Base-by-base conservation (phyloP, 2,329 filamentous ascomycete species). In the Hypoxylon sp. region DNA sequence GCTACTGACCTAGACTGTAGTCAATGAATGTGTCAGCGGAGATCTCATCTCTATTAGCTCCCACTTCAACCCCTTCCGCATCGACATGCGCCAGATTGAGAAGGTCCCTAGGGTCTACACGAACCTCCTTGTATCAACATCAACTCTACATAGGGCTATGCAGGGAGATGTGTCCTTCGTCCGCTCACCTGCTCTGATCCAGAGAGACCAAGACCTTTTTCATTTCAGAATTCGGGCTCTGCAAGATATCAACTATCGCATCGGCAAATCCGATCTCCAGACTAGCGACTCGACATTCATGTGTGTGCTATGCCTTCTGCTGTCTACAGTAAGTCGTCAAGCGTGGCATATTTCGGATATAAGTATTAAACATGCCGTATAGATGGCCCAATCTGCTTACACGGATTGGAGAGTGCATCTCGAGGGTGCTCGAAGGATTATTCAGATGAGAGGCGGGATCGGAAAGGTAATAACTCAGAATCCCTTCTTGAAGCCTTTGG, bases 221-320 rank as follows among this genome's bases (percentile, higher is more conserved):
- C 19, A 34, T 7, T 67, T 67, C 19, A 55, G 65, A 19, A 56
- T 67, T 3, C 57, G 57, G n/a, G 61, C 61, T 32, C 26, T 67
- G 20, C 61, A 54, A 19, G 61, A 67, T 6, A 44, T 67, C 15
- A 67, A 67, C 24, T 41, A 62, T 19, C 51, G 58, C 10, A 53
- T 67, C 19, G 65, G 61, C 46, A 44, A 56, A 17, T 19, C 28
- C 13, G 62, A 67, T 8, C 57, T 56, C 3, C 65, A 67, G 51
- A 64, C 61, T 10, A 67, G 54, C 41, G 65, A 67, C 46, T 62
- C 62, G 24, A 67, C 65, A 15, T 55, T 67, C 28, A 67, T 65
- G 65, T 67, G 61, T 52, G 65, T 67, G 22, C 53, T 67, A 26
- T 67, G 62, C 52, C 61, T 67, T n/a, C 58, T 67, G 8, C n/a